A percentile compares a stretch with the other conserved stretches of the same genome.
phyloP scores from a whole-genome alignment of 495 filamentous ascomycete genomes.

The Penicillium malachiteum region DNA sequence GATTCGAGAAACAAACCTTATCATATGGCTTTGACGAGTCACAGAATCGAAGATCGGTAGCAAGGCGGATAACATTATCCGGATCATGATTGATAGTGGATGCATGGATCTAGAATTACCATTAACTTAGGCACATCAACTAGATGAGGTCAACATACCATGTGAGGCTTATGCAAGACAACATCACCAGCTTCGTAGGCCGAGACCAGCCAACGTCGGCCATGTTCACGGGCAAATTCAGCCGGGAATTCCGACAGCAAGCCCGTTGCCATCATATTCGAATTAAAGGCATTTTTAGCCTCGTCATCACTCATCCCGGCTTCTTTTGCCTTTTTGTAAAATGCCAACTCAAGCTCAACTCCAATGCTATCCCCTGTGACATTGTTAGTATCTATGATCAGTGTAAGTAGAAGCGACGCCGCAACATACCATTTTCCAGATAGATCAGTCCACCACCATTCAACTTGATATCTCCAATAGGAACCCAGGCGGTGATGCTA shows the following conservation, averaged over 20 bases:
- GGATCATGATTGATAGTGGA: slow-evolving; percentile 56
- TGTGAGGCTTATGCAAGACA: slow-evolving; percentile 57
- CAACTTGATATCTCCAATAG: slow-evolving; percentile 58
- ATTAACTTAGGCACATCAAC: not conserved
- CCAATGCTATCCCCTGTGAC: slow-evolving; percentile 37
- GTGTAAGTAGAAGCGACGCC: not conserved
- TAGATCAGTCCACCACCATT: slow-evolving; percentile 64
- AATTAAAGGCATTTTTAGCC: slow-evolving; percentile 53
- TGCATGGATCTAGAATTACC: slow-evolving; percentile 51
- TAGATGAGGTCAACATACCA: slow-evolving; percentile 27
- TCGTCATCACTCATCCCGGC: slow-evolving; percentile 52
- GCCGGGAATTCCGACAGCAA: slow-evolving; percentile 46
- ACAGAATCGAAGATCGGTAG: slow-evolving; percentile 56
- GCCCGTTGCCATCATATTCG: slow-evolving; percentile 56
- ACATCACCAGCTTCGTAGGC: slow-evolving; percentile 62
- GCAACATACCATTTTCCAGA: slow-evolving; percentile 48
- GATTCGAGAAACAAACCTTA: slow-evolving; percentile 24
- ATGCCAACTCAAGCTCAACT: slow-evolving; percentile 49
- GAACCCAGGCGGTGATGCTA: slow-evolving; percentile 63
- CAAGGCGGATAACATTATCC: slow-evolving; percentile 54
- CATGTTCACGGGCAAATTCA: slow-evolving; percentile 41
- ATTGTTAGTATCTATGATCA: slow-evolving; percentile 3
- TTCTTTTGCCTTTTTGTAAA: slow-evolving; percentile 41
- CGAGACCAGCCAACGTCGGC: slow-evolving; percentile 53
- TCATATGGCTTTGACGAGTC: slow-evolving; percentile 52